Percentiles rank a stretch among this genome's conserved stretches.
Conservation (phyloP, 495 filamentous ascomycete species). For the Annulohypoxylon bovei region DNA sequence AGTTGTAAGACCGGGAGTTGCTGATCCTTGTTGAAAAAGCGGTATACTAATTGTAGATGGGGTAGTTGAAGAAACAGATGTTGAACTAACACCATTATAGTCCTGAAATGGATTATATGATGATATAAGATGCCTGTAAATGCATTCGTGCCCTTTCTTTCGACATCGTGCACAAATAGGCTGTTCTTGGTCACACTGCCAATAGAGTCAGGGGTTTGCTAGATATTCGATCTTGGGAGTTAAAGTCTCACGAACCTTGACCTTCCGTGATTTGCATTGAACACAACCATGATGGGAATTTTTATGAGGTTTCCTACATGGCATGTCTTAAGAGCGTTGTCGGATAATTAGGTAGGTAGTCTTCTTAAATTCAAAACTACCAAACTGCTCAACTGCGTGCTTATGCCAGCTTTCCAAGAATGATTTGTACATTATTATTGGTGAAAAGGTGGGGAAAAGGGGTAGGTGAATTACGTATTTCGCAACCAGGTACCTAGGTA, state of each 20-base stretch:
- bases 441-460: too few species aligned
- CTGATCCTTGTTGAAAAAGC: not conserved
- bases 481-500: too few species aligned
- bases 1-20: not conserved
- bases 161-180: constrained; percentile 7
- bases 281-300: constrained; percentile 32
- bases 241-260: constrained; percentile 18
- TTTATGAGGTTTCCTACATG: constrained; percentile 24
- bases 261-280: constrained; percentile 29
- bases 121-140: constrained; percentile 16
- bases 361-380: too few species aligned
- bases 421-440: too few species aligned
- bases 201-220: not conserved
- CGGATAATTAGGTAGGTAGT: too few species aligned
- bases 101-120: constrained; percentile 10
- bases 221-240: not conserved
- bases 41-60: not conserved
- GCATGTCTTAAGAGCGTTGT: not conserved
- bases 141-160: constrained; percentile 9
- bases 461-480: too few species aligned
- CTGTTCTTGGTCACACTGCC: constrained; percentile 14
- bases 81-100: not conserved
- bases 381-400: too few species aligned
- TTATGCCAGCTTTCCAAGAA: too few species aligned
- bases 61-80: not conserved